These are phyloP conservation scores for Styphnolobium japonicum DNA, from an alignment of 306 rosid species.

Conservation along the genomic window DNA sequence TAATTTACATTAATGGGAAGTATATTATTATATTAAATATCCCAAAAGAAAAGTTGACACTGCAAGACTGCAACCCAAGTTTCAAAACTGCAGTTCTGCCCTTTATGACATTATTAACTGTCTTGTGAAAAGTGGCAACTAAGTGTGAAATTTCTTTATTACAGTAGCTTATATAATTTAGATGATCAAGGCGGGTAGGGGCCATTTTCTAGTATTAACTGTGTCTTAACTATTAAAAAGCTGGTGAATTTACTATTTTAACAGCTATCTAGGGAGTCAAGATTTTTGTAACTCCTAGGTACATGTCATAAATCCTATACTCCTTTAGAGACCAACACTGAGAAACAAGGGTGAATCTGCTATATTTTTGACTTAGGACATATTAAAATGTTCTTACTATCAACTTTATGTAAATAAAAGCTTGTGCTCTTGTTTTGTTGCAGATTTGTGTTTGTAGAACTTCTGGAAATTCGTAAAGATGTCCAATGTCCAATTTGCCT, in stretches of 20 bases:
- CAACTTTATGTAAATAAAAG: constrained; percentile 8
- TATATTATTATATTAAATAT: neutral
- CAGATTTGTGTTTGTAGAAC: constrained; percentile 66
- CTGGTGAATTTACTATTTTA: constrained; percentile 3
- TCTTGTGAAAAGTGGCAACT: neutral
- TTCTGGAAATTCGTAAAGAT: constrained; percentile 73
- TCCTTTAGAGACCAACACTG: neutral
- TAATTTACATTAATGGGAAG: neutral
- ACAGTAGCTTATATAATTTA: neutral
- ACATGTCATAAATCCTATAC: neutral
- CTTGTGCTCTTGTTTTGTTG: constrained; percentile 32
- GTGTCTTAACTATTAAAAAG: neutral
- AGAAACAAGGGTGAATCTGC: neutral
- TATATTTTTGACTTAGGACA: neutral
- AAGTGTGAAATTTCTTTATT: neutral
- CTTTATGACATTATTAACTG: neutral
- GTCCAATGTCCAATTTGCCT: constrained; percentile 98
- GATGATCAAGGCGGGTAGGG: constrained; percentile 5
- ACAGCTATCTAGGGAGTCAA: neutral
- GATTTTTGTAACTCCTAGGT: neutral
- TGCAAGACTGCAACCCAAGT: neutral
- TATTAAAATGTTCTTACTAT: constrained; percentile 8
- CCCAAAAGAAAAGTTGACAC: neutral
- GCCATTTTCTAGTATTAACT: neutral
- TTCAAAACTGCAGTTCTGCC: neutral